Evolutionary conservation across 495 filamentous ascomycete genomes (phyloP).

Genomic region (Trichoderma parareesei): DNA sequence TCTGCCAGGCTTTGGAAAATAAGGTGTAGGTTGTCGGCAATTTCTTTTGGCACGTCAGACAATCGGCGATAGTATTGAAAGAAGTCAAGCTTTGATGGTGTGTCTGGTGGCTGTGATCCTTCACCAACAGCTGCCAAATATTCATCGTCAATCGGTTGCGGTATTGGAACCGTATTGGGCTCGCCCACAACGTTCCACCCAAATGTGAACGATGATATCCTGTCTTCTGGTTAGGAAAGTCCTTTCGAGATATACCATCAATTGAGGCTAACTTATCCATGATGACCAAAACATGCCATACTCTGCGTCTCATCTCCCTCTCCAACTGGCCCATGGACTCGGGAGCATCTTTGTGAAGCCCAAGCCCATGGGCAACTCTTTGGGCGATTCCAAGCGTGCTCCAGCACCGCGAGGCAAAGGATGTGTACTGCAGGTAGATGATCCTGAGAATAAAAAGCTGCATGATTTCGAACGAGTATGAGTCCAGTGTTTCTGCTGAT

Average conservation of each 20-base stretch:
- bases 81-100: neutral
- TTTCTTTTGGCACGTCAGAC: neutral
- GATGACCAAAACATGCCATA: neutral
- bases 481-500: neutral
- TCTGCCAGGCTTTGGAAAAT: neutral
- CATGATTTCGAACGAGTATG: neutral
- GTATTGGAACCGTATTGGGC: neutral
- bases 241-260: neutral
- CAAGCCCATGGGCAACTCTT: neutral
- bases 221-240: neutral
- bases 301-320: constrained; percentile 5
- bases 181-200: neutral
- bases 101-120: neutral
- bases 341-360: neutral
- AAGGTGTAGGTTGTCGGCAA: neutral
- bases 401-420: neutral
- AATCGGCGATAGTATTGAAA: neutral
- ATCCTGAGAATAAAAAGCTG: neutral
- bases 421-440: neutral
- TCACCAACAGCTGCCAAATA: neutral
- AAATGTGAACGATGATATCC: neutral
- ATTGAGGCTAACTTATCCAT: neutral
- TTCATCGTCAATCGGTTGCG: neutral
- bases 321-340: neutral
- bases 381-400: neutral